Conservation (phyloP, 139 green algal genomes). For the Chlamydomonas applanata region DNA sequence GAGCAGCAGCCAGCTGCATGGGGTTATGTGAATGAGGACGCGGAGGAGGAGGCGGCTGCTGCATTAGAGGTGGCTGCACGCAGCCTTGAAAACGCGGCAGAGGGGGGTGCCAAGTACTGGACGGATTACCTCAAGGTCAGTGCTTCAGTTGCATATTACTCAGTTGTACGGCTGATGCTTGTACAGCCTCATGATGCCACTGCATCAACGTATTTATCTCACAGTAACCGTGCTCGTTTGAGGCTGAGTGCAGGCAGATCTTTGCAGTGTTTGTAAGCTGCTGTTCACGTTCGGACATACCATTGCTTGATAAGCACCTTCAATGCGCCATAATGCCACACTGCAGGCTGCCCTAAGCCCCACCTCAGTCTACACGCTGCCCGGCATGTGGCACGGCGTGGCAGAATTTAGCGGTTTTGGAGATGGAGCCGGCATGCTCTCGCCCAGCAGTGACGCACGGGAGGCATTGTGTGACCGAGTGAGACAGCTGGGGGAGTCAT, state of each 20-base stretch:
- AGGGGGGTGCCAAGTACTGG: conserved; percentile 46
- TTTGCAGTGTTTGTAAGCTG: too few species aligned
- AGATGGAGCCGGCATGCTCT: conserved; percentile 7
- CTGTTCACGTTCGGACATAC: too few species aligned
- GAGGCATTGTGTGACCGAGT: conserved; percentile 56
- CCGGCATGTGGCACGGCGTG: conserved; percentile 48
- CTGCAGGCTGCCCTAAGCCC: conserved; percentile 43
- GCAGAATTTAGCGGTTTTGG: conserved; percentile 40
- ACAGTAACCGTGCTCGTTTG: too few species aligned
- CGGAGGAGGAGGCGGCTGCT: conserved; percentile 9
- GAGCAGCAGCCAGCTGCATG: conserved; percentile 12
- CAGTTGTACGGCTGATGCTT: too few species aligned
- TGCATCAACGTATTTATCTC: too few species aligned
- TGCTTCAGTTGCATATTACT: too few species aligned
- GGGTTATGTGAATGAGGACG: conserved; percentile 8
- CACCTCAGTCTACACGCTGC: conserved; percentile 40
- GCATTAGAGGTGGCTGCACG: conserved; percentile 45
- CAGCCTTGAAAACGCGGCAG: conserved; percentile 15
- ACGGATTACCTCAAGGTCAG: conserved; percentile 73
- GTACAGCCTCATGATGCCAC: too few species aligned
- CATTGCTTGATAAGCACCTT: too few species aligned
- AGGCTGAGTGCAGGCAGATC: too few species aligned
- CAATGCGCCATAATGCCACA: too few species aligned
- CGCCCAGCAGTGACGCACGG: conserved; percentile 14
- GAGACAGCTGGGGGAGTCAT: conserved; percentile 55